These are phyloP conservation scores for Meira miltonrushii DNA, from an alignment of 1,284 basidiomycete genomes.

Conservation along the genomic window DNA sequence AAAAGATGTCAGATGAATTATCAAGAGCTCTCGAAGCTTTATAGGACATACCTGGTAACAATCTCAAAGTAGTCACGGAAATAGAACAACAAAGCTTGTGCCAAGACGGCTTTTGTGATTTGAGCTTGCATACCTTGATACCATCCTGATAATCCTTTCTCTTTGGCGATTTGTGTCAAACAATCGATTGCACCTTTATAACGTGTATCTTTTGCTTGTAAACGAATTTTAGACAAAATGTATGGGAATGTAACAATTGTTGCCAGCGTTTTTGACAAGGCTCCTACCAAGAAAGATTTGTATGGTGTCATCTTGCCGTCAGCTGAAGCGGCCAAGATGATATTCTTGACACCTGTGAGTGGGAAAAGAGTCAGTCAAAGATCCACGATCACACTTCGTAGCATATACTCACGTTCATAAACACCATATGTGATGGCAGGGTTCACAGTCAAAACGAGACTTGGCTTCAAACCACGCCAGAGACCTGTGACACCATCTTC, in stretches of 20 bases:
- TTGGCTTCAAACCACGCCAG: slow-evolving; percentile 89
- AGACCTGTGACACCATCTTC: slow-evolving; percentile 86
- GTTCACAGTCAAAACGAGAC: slow-evolving; percentile 83
- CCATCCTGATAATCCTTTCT: slow-evolving; percentile 67
- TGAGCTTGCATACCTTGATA: slow-evolving; percentile 93
- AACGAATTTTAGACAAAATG: slow-evolving; percentile 94
- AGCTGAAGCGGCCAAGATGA: slow-evolving; percentile 56
- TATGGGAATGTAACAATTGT: slow-evolving; percentile 58
- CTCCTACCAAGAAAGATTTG: slow-evolving; percentile 81
- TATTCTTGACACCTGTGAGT: slow-evolving; percentile 66
- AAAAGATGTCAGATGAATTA: no score
- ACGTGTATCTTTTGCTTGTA: slow-evolving; percentile 66
- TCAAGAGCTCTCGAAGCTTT: background rate
- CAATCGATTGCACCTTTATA: slow-evolving; percentile 73
- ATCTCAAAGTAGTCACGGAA: slow-evolving; percentile 42
- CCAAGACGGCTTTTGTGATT: slow-evolving; percentile 79
- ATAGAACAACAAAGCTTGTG: slow-evolving; percentile 60
- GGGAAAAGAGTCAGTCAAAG: background rate
- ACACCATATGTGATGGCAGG: slow-evolving; percentile 97
- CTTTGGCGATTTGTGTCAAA: slow-evolving; percentile 66
- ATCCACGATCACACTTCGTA: background rate
- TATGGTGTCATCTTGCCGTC: slow-evolving; percentile 70
- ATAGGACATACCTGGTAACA: slow-evolving; percentile 45
- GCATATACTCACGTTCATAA: slow-evolving; percentile 62
- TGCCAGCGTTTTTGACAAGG: slow-evolving; percentile 88